A percentile compares a stretch with the other conserved stretches of the same genome.
phyloP scores from a whole-genome alignment of 352 stramenopile species.

The Pythium apleroticum region DNA sequence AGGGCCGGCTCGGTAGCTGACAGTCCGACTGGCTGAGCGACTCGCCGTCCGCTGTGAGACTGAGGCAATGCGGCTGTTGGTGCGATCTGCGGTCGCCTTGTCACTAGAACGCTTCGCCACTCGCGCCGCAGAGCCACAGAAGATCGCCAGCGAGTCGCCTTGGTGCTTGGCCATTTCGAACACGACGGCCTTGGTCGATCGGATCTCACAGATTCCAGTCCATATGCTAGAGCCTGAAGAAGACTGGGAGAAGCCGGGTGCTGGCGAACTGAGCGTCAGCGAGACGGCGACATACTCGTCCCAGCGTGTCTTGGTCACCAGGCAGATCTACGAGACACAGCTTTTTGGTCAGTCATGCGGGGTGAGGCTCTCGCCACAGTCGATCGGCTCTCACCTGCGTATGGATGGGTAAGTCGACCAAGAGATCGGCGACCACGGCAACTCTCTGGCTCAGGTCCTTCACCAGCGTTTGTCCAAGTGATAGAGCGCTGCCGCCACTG shows the following conservation, averaged over 20 bases:
- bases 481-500: slow-evolving; percentile 17
- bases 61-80: slow-evolving; percentile 2
- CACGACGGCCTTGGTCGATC: slow-evolving; percentile 41
- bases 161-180: slow-evolving; percentile 47
- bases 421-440: slow-evolving; percentile 39
- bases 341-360: not conserved
- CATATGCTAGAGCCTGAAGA: not conserved
- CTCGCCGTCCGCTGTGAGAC: slow-evolving; percentile 5
- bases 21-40: slow-evolving; percentile 18
- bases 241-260: not conserved
- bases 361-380: too few relatives aligned
- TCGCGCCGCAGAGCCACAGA: slow-evolving; percentile 28
- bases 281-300: slow-evolving; percentile 48
- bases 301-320: slow-evolving; percentile 68
- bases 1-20: slow-evolving; percentile 8
- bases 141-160: slow-evolving; percentile 36
- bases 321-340: slow-evolving; percentile 38
- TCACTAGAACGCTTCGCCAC: not conserved
- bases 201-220: slow-evolving; percentile 49
- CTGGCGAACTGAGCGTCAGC: slow-evolving; percentile 34
- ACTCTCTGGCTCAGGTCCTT: slow-evolving; percentile 35
- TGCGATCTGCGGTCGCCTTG: not conserved
- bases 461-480: slow-evolving; percentile 39
- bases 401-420: slow-evolving; percentile 56
- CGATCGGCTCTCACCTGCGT: slow-evolving; percentile 48